Base-by-base conservation (phyloP, 2,329 filamentous ascomycete species). In the Penicillium sp. region DNA sequence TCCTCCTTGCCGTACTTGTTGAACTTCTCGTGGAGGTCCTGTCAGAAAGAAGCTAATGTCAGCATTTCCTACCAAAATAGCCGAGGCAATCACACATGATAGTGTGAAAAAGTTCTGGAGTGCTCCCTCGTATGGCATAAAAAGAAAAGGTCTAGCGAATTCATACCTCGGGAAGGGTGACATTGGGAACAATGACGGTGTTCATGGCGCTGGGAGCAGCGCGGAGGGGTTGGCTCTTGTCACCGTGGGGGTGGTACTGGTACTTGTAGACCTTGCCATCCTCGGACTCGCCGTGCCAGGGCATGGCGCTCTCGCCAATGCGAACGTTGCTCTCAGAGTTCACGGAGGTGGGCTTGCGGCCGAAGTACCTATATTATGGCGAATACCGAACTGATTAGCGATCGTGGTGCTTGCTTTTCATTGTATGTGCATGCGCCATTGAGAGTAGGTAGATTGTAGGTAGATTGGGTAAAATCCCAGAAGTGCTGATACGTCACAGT, bases 1-100 rank as follows among this genome's bases (percentile, higher is more conserved):
- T 91, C 93, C 68, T 97, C 94, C 87, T 97, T 97, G 78, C 94
- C 94, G 87, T 91, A 97, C 85, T 99, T 99, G 90, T 99, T 99
- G 87, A 89, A 97, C 82, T 89, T 89, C 70, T 99, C 94, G 81
- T 99, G 94, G 65, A 97, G 86, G 71, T 89, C 84, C 91, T 95
- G 70, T 57, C 49, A 43, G 21, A 58, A 33, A 45, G 12, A 40
- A 52, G 33, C 40, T 33, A 21, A 33, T 53, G 61, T 61, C 47
- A 64, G 56, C 45, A 50, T 53, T 49, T 17, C 23, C 25, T 40
- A 27, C 37, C 33, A 29, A 54, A 27, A 41, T 29, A 49, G 12
- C 9, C 42, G 33, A 54, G 6, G 27, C 7, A 15, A 48, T 37
- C 37, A 19, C 27, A 33, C n/a, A 33, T 37, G 35, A 13, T 7